Base-by-base conservation (phyloP, 148 eudicot species). In the Nyssa sinensis region DNA sequence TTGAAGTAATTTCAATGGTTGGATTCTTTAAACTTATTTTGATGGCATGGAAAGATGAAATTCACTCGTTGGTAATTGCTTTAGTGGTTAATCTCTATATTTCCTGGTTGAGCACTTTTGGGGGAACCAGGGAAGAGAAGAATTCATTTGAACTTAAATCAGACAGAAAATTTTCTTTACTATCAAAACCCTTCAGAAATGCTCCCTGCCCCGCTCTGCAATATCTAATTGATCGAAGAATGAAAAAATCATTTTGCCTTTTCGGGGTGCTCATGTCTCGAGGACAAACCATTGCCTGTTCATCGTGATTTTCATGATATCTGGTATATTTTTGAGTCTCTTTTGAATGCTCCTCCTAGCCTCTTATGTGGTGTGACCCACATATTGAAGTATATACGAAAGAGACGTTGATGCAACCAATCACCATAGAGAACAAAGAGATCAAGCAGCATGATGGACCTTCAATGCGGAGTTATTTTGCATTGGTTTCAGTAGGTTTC, bases 151-250 rank as follows among this genome's bases (percentile, higher is more conserved):
- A 24, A 11, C 27, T n/a, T 21, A 55, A 19, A 13, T n/a, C 59
- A 3, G 23, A 55, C 59, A 19, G 7, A 2, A 3, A 55, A 23
- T 55, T 71, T n/a, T 55, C 51, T 23, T 25, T 23, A 0, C 14
- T 31, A 39, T 51, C 72, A 69, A 29, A 11, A 1, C n/a, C n/a
- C n/a, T n/a, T 34, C 64, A 32, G 3, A 24, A 24, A 29, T 57
- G 74, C 51, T 34, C 49, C 73, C 64, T 55, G 33, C 58, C 59
- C 33, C 33, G 64, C 32, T 24, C 34, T 24, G 21, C 25, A 55
- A 3, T 13, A 55, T 21, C 59, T 19, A 17, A 19, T 19, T 55
- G 59, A 19, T 17, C 23, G 21, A 7, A 55, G 21, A 55, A 21
- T 17, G 5, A 3, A 55, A 17, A 49, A 55, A 3, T 55, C 19